phyloP scores from a whole-genome alignment of 2,329 filamentous ascomycete species.

The Elsinoe arachidis region DNA sequence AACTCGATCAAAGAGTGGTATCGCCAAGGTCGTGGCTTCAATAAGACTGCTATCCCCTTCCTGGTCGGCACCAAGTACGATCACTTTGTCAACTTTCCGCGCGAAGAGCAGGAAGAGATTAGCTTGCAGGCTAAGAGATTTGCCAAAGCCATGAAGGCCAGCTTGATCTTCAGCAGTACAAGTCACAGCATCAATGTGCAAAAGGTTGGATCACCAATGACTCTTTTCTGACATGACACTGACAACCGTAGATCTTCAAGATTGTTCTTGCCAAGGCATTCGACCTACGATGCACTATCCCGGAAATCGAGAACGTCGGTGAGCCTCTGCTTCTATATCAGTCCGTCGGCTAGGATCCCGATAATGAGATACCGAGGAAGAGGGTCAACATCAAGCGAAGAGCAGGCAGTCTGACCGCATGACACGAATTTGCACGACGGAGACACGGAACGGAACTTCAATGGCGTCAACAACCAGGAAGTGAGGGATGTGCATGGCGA shows the following conservation, averaged over 20 bases:
- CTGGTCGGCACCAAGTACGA: slow-evolving; percentile 97
- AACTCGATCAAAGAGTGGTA: slow-evolving; percentile 99
- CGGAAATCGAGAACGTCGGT: slow-evolving; percentile 96
- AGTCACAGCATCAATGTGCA: slow-evolving; percentile 99
- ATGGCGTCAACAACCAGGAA: slow-evolving; percentile 1
- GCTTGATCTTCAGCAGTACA: slow-evolving; percentile 95
- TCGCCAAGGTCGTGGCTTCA: slow-evolving; percentile 91
- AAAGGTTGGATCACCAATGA: slow-evolving; percentile 55
- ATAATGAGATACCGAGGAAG: not conserved
- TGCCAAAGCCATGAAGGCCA: slow-evolving; percentile 95
- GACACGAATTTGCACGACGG: slow-evolving; percentile 12
- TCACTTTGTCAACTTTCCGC: slow-evolving; percentile 96
- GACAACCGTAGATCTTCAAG: slow-evolving; percentile 76
- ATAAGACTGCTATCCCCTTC: slow-evolving; percentile 99
- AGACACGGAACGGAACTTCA: slow-evolving; percentile 4
- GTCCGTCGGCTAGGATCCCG: slow-evolving; percentile 28
- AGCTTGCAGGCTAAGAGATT: slow-evolving; percentile 95
- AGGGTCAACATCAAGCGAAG: not conserved
- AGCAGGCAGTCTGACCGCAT: not conserved
- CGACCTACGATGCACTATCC: slow-evolving; percentile 96
- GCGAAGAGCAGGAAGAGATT: slow-evolving; percentile 97
- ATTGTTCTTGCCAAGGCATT: slow-evolving; percentile 98
- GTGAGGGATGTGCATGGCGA: slow-evolving; percentile 8
- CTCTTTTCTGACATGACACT: not conserved
- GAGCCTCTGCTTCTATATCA: slow-evolving; percentile 86